phyloP scores from a whole-genome alignment of 768 basidiomycete species.

The Leucosporidium yakuticum region DNA sequence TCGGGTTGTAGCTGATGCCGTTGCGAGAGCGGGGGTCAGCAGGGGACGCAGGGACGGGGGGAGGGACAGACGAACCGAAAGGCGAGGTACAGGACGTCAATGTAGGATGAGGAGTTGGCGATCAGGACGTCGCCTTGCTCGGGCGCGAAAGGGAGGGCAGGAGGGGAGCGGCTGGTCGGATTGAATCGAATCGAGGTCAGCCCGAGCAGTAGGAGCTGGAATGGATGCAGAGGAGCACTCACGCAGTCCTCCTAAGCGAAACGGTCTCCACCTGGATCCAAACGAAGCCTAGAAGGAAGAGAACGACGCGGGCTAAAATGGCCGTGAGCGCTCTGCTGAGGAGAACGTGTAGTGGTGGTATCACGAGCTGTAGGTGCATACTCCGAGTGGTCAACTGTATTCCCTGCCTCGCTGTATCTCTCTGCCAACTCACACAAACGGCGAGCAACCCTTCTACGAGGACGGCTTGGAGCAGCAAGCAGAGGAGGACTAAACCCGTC shows the following conservation, averaged over 20 bases:
- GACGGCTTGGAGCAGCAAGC: slow-evolving; percentile 10
- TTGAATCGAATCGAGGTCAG: not conserved
- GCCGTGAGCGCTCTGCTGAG: slow-evolving; percentile 7
- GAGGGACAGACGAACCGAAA: slow-evolving; percentile 22
- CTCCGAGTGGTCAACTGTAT: not conserved
- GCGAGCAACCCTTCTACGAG: slow-evolving; percentile 20
- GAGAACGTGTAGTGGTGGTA: not conserved
- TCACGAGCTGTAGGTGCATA: not conserved
- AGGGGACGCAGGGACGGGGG: not conserved
- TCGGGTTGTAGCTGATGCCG: slow-evolving; percentile 30
- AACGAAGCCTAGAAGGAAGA: slow-evolving; percentile 16
- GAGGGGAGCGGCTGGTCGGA: slow-evolving; percentile 10
- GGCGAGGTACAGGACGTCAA: slow-evolving; percentile 35
- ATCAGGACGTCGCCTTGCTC: slow-evolving; percentile 33
- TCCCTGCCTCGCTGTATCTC: not conserved
- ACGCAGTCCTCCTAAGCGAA: slow-evolving; percentile 15
- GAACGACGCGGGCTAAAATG: not conserved
- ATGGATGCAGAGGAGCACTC: not conserved
- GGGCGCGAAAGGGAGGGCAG: slow-evolving; percentile 16
- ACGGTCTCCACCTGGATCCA: slow-evolving; percentile 25
- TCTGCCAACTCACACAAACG: not conserved
- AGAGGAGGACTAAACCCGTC: not conserved
- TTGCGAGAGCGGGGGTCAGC: not conserved
- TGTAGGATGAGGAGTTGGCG: slow-evolving; percentile 26
- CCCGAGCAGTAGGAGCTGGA: not conserved